Conservation (phyloP, 169 alveolate species). For the Plasmodium vivax region DNA sequence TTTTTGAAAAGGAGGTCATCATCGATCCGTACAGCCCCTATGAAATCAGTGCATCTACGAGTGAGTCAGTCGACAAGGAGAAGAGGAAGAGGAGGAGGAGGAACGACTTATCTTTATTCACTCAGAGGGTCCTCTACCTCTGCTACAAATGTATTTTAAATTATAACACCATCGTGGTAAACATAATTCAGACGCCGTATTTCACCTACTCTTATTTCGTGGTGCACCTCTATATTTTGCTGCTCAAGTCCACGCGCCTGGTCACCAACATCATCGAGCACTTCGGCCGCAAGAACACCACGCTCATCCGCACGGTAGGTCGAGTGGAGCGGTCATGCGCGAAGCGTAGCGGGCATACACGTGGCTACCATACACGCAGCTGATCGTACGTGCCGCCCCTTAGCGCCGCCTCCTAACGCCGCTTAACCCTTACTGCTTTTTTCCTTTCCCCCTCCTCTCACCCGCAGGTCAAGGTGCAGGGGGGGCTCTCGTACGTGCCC, state of each 20-base stretch:
- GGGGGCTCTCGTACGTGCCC: constrained; percentile 36
- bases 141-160: constrained; percentile 46
- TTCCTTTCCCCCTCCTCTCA: not conserved
- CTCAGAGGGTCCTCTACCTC: constrained; percentile 56
- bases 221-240: constrained; percentile 27
- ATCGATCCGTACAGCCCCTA: constrained; percentile 62
- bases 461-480: constrained; percentile 1
- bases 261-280: constrained; percentile 62
- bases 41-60: constrained; percentile 45
- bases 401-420: too few species aligned
- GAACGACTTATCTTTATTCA: constrained; percentile 43
- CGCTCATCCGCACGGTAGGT: constrained; percentile 59
- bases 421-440: not conserved
- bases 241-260: constrained; percentile 36
- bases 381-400: not conserved
- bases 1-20: constrained; percentile 47
- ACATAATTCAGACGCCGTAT: constrained; percentile 31
- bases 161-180: constrained; percentile 40
- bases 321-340: not conserved
- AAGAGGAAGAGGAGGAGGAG: not conserved
- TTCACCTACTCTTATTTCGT: constrained; percentile 37
- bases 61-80: not conserved
- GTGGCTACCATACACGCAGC: not conserved
- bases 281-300: constrained; percentile 47
- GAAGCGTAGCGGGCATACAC: too few species aligned